A percentile compares a stretch with the other conserved stretches of the same genome.
Evolutionary conservation across 1,139 yeast species (phyloP).

Genomic region (Saccharomyces hybrid): DNA sequence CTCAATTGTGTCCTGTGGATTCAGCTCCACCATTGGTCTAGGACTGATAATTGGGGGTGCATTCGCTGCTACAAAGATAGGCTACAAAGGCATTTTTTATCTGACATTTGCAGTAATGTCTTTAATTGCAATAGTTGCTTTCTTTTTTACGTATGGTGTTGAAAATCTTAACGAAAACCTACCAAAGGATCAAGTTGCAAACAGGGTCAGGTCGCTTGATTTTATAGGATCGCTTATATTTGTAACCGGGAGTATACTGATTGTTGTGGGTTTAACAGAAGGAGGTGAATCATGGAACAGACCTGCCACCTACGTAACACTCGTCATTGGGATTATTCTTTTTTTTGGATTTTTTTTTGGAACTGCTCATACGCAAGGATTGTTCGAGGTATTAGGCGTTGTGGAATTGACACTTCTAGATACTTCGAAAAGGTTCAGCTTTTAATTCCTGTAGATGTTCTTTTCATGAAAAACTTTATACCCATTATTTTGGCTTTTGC

Average conservation of each 20-base stretch:
- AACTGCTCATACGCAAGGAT: neutral
- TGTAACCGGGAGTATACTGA: constrained; percentile 28
- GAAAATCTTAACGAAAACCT: neutral
- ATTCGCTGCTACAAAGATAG: constrained; percentile 28
- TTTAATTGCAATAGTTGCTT: constrained; percentile 11
- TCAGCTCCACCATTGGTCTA: constrained; percentile 29
- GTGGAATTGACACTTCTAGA: constrained; percentile 2
- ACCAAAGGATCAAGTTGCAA: neutral
- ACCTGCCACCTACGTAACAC: constrained; percentile 22
- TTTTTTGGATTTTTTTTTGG: neutral
- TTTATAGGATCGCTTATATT: constrained; percentile 26
- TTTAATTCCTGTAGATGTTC: constrained; percentile 18
- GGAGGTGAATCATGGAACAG: constrained; percentile 33
- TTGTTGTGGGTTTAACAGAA: constrained; percentile 34
- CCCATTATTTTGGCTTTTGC: constrained; percentile 10
- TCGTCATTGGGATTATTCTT: neutral
- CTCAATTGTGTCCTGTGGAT: constrained; percentile 20
- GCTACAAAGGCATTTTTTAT: constrained; percentile 32
- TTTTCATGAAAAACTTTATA: constrained; percentile 17
- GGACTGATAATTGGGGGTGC: constrained; percentile 36
- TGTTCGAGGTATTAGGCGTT: constrained; percentile 5
- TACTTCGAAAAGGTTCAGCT: constrained; percentile 15
- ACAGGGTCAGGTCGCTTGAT: constrained; percentile 24
- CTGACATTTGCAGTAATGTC: constrained; percentile 26
- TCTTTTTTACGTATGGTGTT: constrained; percentile 11